A percentile compares a stretch with the other conserved stretches of the same genome.
Conservation (phyloP, 2,329 filamentous ascomycete species). For the Aspergillus flavus region DNA sequence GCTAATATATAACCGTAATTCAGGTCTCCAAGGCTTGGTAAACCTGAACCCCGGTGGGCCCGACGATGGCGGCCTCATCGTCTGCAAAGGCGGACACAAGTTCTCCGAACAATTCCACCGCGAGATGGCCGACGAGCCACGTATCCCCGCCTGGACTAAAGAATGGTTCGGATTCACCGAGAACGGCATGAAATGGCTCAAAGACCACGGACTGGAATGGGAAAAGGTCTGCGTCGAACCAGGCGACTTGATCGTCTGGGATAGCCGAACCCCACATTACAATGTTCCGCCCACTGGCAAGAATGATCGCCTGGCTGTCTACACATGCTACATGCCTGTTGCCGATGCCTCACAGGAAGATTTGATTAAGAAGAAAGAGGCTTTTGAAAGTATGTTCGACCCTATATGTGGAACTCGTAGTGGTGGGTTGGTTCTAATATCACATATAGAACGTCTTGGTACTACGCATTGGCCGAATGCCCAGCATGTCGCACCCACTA, state of each 20-base stretch:
- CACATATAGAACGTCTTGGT: slow-evolving; percentile 27
- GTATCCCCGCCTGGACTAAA: slow-evolving; percentile 28
- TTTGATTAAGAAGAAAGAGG: slow-evolving; percentile 45
- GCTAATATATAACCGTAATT: background rate
- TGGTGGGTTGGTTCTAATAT: background rate
- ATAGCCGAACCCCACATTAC: slow-evolving; percentile 43
- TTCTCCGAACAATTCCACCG: slow-evolving; percentile 36
- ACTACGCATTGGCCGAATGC: slow-evolving; percentile 47
- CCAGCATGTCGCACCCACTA: slow-evolving; percentile 22
- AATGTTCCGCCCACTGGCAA: slow-evolving; percentile 39
- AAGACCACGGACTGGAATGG: slow-evolving; percentile 30
- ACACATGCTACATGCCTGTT: slow-evolving; percentile 48
- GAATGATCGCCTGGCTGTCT: slow-evolving; percentile 38
- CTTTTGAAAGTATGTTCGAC: slow-evolving; percentile 36
- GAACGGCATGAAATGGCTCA: slow-evolving; percentile 37
- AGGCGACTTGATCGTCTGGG: slow-evolving; percentile 49
- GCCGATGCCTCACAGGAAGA: slow-evolving; percentile 45
- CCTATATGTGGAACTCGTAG: background rate
- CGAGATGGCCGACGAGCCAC: slow-evolving; percentile 31
- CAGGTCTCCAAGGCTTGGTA: slow-evolving; percentile 49
- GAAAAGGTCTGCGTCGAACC: slow-evolving; percentile 47
- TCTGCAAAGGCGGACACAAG: slow-evolving; percentile 35
- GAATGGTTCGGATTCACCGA: slow-evolving; percentile 37
- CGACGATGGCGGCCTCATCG: slow-evolving; percentile 42
- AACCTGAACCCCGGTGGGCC: slow-evolving; percentile 45